phyloP scores from a whole-genome alignment of 495 filamentous ascomycete genomes.

The Penicillium robsamsonii region DNA sequence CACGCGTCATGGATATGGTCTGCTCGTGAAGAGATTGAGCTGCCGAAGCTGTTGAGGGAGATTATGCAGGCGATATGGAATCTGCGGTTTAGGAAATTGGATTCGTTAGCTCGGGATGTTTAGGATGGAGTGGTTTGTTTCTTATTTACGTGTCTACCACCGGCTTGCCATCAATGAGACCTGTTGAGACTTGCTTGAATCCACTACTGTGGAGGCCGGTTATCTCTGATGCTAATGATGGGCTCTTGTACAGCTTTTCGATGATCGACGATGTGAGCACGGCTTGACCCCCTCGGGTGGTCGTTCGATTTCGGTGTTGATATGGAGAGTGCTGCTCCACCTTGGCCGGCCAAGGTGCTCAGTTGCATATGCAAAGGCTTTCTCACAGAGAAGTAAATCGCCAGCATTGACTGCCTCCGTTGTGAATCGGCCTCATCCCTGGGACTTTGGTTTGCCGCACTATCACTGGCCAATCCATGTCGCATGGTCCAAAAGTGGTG shows the following conservation, averaged over 20 bases:
- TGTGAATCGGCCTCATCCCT: slow-evolving; percentile 48
- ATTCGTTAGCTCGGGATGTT: not conserved
- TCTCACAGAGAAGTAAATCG: slow-evolving; percentile 54
- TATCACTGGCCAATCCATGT: slow-evolving; percentile 36
- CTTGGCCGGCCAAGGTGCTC: not conserved
- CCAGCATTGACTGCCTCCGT: slow-evolving; percentile 48
- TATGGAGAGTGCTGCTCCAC: slow-evolving; percentile 16
- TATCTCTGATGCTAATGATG: slow-evolving; percentile 37
- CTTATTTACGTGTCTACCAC: not conserved
- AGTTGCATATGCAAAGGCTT: slow-evolving; percentile 46
- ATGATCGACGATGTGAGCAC: slow-evolving; percentile 38
- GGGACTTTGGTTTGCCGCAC: slow-evolving; percentile 18
- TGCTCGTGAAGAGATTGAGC: not conserved
- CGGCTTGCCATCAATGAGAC: not conserved
- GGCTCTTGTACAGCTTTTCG: slow-evolving; percentile 49
- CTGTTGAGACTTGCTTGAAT: not conserved
- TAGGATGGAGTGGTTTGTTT: not conserved
- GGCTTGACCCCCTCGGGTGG: slow-evolving; percentile 26
- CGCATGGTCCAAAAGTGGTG: slow-evolving; percentile 44
- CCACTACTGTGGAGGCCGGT: slow-evolving; percentile 5
- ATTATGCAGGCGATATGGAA: not conserved
- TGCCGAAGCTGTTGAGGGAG: not conserved
- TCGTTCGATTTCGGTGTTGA: slow-evolving; percentile 31
- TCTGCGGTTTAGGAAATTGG: not conserved
- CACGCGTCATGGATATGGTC: not conserved